phyloP scores from a whole-genome alignment of 2,329 filamentous ascomycete genomes.

The Paecilomyces variotii region DNA sequence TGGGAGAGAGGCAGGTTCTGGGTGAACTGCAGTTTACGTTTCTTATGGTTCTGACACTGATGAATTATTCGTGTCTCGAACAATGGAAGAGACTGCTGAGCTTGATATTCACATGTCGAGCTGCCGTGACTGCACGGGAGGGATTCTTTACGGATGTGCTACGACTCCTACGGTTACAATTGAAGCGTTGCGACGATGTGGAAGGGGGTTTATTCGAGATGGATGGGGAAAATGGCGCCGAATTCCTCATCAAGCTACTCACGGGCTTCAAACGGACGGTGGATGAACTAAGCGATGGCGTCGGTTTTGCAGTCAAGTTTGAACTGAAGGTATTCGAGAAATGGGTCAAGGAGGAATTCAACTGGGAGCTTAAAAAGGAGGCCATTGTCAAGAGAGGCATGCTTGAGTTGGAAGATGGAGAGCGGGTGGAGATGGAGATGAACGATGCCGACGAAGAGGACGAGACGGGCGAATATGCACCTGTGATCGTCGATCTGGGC shows the following conservation, averaged over 20 bases:
- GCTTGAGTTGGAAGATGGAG: constrained; percentile 55
- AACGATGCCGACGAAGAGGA: constrained; percentile 51
- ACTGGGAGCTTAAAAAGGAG: constrained; percentile 49
- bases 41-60: constrained; percentile 54
- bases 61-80: constrained; percentile 59
- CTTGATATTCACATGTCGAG: constrained; percentile 49
- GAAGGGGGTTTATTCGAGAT: constrained; percentile 57
- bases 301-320: constrained; percentile 36
- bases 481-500: constrained; percentile 48
- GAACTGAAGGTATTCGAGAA: constrained; percentile 49
- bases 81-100: constrained; percentile 56
- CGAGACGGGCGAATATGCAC: constrained; percentile 58
- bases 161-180: constrained; percentile 43
- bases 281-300: constrained; percentile 35
- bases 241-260: constrained; percentile 46
- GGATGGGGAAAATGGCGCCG: constrained; percentile 42
- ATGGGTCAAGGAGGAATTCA: constrained; percentile 47
- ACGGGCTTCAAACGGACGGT: constrained; percentile 45
- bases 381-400: constrained; percentile 49
- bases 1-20: constrained; percentile 35
- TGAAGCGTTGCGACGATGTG: constrained; percentile 50
- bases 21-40: constrained; percentile 58
- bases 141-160: constrained; percentile 47
- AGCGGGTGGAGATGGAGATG: constrained; percentile 53
- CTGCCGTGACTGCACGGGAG: constrained; percentile 41